Base-by-base conservation (phyloP, 2,329 filamentous ascomycete genomes). In the Ophiostoma ulmi region DNA sequence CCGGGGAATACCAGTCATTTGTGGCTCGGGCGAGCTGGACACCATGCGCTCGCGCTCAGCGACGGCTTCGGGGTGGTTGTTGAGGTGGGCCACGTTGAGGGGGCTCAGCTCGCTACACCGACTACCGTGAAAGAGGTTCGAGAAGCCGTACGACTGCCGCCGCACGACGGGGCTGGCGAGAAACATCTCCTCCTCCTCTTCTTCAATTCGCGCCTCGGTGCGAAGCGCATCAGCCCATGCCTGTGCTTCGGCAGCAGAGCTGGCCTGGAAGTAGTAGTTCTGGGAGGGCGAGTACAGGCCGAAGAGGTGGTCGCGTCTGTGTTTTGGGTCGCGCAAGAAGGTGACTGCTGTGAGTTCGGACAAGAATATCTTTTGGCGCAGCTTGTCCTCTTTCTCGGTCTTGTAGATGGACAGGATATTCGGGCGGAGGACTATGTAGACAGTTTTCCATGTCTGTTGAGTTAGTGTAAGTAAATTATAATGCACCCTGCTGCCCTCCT, bases 341-440 rank as follows among this genome's bases (percentile, higher is more conserved):
- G 94, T 92, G 64, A 97, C 92, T 8, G 95, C 94, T 3, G 94
- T 97, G 72, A 98, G 87, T 72, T 99, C 95, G 63, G 92, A 91
- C 55, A 98, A 86, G 77, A 90, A 89, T 76, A 99, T 88, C 78
- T 97, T 94, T 77, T 96, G 90, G 69, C 92, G 91, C 63, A 99
- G 86, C 79, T 94, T 94, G 76, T 91, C 91, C 81, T 97, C 94
- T 76, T 94, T 91, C 76, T 92, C 88, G 78, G 94, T 91, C 80
- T 94, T 96, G 85, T 99, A 99, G 73, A 97, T 90, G 69, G 92
- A 97, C 44, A 99, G 86, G 26, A 92, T 87, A 76, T 95, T 96
- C 0, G 94, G 94, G 73, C 95, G 90, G 65, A 99, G 86, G 58
- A 99, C 95, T 61, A 98, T 84, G 80, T 91, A 95, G 73, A 94